These are phyloP conservation scores for Parasarocladium wereldwijsianum DNA, from an alignment of 2,329 filamentous ascomycete genomes.

Conservation along the genomic window DNA sequence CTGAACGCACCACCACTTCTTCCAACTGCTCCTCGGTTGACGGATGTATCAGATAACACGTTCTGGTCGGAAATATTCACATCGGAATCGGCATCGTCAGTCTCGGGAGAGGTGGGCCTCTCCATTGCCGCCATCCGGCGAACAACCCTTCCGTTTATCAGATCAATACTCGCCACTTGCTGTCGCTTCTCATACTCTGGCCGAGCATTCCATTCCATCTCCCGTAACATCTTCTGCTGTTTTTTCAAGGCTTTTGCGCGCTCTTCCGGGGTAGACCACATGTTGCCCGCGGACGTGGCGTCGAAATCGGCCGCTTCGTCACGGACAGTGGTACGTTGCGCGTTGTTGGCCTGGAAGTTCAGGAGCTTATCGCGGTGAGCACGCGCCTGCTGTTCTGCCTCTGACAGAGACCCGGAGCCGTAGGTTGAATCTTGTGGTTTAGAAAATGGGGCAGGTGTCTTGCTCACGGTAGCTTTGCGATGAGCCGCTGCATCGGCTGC, in stretches of 20 bases:
- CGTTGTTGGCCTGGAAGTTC: conserved; percentile 74
- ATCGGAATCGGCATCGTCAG: conserved; percentile 25
- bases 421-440: conserved; percentile 21
- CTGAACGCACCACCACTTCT: conserved; percentile 43
- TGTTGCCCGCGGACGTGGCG: conserved; percentile 31
- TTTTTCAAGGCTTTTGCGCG: conserved; percentile 69
- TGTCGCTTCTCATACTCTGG: conserved; percentile 83
- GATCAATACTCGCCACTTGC: conserved; percentile 73
- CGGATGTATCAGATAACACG: conserved; percentile 18
- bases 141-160: conserved; percentile 64
- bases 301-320: conserved; percentile 65
- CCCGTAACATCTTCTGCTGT: conserved; percentile 69
- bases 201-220: conserved; percentile 73
- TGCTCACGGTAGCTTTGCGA: conserved; percentile 48
- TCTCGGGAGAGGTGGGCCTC: conserved; percentile 37
- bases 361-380: conserved; percentile 72
- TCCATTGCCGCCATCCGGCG: conserved; percentile 53
- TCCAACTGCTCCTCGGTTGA: conserved; percentile 14
- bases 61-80: conserved; percentile 17
- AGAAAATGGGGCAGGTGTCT: conserved; percentile 44
- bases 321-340: conserved; percentile 65
- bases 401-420: conserved; percentile 21
- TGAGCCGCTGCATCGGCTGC: conserved; percentile 61
- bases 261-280: conserved; percentile 78
- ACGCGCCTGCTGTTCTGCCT: conserved; percentile 53